Conservation (phyloP, 1,284 basidiomycete genomes). For the Cutaneotrichosporon daszewskae region DNA sequence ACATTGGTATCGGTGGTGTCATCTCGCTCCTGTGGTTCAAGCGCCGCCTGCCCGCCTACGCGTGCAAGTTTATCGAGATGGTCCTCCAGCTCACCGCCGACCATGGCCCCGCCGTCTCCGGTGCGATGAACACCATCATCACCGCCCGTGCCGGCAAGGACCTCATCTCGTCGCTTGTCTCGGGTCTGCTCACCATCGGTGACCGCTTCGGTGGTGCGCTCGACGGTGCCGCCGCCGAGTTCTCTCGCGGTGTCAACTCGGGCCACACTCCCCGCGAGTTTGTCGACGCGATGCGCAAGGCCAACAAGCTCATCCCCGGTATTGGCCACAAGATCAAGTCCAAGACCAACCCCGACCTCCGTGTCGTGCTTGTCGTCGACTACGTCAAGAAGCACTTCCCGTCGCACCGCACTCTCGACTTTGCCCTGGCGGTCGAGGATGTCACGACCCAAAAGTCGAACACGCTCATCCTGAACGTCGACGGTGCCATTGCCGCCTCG, state of each 20-base stretch:
- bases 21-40: constrained; percentile 98
- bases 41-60: constrained; percentile 58
- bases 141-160: constrained; percentile 98
- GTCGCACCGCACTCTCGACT: constrained; percentile 81
- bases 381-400: constrained; percentile 96
- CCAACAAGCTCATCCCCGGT: constrained; percentile 93
- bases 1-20: constrained; percentile 95
- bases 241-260: constrained; percentile 82
- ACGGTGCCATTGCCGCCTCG: constrained; percentile 95
- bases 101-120: constrained; percentile 82
- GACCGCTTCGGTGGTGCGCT: constrained; percentile 99
- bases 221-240: constrained; percentile 94
- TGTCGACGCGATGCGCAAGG: constrained; percentile 91
- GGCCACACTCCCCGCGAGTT: constrained; percentile 95
- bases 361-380: constrained; percentile 97
- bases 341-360: constrained; percentile 92
- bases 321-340: constrained; percentile 99
- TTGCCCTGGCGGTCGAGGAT: constrained; percentile 96
- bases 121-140: constrained; percentile 99
- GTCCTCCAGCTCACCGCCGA: constrained; percentile 98
- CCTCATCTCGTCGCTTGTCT: constrained; percentile 90
- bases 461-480: constrained; percentile 88
- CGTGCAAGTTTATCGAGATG: constrained; percentile 97
- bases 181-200: constrained; percentile 95
- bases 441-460: constrained; percentile 98